Conservation (phyloP, 2,329 filamentous ascomycete species). For the Neonectria ditissima region DNA sequence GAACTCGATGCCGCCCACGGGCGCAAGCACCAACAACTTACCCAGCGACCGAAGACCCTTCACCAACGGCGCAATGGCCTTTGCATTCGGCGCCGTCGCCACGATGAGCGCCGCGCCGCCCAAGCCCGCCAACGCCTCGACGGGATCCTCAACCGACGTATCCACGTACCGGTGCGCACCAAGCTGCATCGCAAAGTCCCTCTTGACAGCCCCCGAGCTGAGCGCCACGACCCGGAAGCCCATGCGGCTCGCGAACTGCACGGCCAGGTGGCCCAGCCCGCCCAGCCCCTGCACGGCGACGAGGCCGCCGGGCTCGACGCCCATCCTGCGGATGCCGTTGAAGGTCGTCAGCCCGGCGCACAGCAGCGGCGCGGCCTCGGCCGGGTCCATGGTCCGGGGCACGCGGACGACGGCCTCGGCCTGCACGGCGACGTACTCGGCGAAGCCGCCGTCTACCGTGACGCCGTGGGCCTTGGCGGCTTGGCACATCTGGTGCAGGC, state of each 20-base stretch:
- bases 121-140: constrained; percentile 62
- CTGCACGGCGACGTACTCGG: background rate
- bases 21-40: constrained; percentile 69
- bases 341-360: constrained; percentile 72
- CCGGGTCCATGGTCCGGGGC: background rate
- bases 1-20: constrained; percentile 58
- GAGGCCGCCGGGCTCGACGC: constrained; percentile 62
- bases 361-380: background rate
- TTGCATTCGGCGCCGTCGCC: constrained; percentile 71
- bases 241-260: constrained; percentile 82
- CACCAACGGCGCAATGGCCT: constrained; percentile 65
- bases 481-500: background rate
- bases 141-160: constrained; percentile 63
- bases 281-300: constrained; percentile 77
- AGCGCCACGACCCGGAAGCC: constrained; percentile 79
- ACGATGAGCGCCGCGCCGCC: constrained; percentile 73
- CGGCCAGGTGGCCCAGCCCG: constrained; percentile 80
- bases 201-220: constrained; percentile 74
- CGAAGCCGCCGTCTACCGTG: background rate
- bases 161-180: constrained; percentile 61
- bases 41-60: constrained; percentile 65
- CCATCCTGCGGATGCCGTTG: constrained; percentile 67
- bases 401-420: background rate
- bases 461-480: background rate
- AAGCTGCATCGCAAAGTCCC: constrained; percentile 68